Base-by-base conservation (phyloP, 163 green algal species). In the Scenedesmus sp. region DNA sequence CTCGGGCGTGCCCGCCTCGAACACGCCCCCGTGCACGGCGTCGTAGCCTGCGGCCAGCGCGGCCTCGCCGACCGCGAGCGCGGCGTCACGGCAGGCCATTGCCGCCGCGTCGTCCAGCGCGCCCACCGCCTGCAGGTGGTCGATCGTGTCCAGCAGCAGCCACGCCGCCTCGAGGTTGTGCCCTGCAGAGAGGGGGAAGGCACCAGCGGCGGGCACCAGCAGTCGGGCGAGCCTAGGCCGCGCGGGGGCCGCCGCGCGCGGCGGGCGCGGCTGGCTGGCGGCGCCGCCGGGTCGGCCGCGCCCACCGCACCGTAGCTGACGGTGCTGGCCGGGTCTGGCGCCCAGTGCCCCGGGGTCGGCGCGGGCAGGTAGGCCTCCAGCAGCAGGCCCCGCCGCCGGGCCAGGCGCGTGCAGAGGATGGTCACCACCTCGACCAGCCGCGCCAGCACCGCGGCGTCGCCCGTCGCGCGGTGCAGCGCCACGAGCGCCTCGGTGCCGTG, bases 81-180 rank as follows among this genome's bases (percentile, higher is more conserved):
- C 64, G 20, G 64, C 33, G 24, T 5, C 3, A 0, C 44, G 28
- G 45, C 60, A 74, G 24, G 14, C 1, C 6, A 9, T 18, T 47
- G 64, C 64, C 20, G 33, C 6, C 11, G 64, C 44, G 4, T 45
- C 15, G 0, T n/a, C 11, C 2, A 74, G 28, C n/a, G 64, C 64
- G 14, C 29, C 4, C 14, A 74, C 47, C 14, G 64, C 34, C 7
- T 62, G 45, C 14, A 74, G 64, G 64, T 74, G 60, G 24, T 74
- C 64, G 47, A 74, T 18, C 13, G 64, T 62, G 26, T 74, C 64
- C 47, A 47, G 28, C 1, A 74, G 15, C 24, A 74, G 45, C 64
- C 64, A 74, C 28, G 64, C 47, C 28, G 34, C 31, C 45, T 74
- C 64, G 13, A 74, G 64, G 64, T 74, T 74, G 45, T 74, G 64